A percentile compares a stretch with the other conserved stretches of the same genome.
These are phyloP conservation scores for Leccinum sublutescens DNA, from an alignment of 768 basidiomycete species.

Conservation along the genomic window DNA sequence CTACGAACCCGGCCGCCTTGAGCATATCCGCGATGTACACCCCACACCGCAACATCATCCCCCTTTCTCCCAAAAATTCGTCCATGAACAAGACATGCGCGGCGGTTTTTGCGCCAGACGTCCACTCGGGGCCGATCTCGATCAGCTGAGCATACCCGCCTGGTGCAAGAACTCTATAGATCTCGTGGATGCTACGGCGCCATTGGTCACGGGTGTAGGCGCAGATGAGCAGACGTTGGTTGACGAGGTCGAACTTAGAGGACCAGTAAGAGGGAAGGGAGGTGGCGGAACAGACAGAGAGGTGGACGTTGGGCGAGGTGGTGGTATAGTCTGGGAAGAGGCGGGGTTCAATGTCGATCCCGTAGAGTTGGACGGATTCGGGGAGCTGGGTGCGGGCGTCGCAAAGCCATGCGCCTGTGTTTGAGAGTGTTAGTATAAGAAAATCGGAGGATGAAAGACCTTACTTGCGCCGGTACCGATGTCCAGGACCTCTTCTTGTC, in stretches of 20 bases:
- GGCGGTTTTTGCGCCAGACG: slow-evolving; percentile 14
- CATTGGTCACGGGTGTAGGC: slow-evolving; percentile 32
- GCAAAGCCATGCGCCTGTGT: slow-evolving; percentile 24
- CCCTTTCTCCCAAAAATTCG: slow-evolving; percentile 7
- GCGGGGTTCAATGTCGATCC: slow-evolving; percentile 27
- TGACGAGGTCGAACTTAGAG: slow-evolving; percentile 30
- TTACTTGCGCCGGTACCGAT: slow-evolving; percentile 19
- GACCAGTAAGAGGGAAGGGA: slow-evolving; percentile 32
- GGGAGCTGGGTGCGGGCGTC: slow-evolving; percentile 15
- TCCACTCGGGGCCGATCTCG: slow-evolving; percentile 24
- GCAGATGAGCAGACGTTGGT: slow-evolving; percentile 33
- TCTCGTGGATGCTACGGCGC: slow-evolving; percentile 24
- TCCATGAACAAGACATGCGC: slow-evolving; percentile 10
- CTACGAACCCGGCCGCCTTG: slow-evolving; percentile 16
- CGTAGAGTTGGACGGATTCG: slow-evolving; percentile 20
- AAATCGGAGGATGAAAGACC: neutral
- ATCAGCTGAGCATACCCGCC: slow-evolving; percentile 36
- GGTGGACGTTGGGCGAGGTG: slow-evolving; percentile 16
- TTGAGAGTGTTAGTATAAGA: neutral
- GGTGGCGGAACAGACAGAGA: slow-evolving; percentile 25
- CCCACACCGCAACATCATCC: slow-evolving; percentile 9
- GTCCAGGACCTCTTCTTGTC: slow-evolving; percentile 23
- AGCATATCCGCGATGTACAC: slow-evolving; percentile 21
- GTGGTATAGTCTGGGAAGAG: slow-evolving; percentile 14
- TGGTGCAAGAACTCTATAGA: slow-evolving; percentile 31